phyloP scores from a whole-genome alignment of 1,284 basidiomycete genomes.

The Cutaneotrichosporon spelunceum region DNA sequence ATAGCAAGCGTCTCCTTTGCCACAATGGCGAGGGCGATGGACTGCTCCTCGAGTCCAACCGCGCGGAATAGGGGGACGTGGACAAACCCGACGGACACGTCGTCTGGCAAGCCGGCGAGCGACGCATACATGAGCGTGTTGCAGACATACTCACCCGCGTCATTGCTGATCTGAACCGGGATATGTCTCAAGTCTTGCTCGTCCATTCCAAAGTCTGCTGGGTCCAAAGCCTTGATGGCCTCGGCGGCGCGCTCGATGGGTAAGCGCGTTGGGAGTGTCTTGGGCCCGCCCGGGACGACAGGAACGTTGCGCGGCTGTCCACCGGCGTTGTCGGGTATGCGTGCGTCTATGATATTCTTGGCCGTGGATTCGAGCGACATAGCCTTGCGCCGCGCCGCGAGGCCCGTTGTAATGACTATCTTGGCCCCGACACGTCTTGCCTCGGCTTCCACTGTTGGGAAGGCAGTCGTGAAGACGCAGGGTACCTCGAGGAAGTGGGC shows the following conservation, averaged over 20 bases:
- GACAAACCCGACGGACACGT: conserved; percentile 15
- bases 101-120: conserved; percentile 5
- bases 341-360: conserved; percentile 15
- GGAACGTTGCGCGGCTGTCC: conserved; percentile 11
- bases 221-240: conserved; percentile 2
- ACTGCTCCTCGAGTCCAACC: conserved; percentile 15
- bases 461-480: conserved; percentile 17
- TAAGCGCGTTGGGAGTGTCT: conserved; percentile 12
- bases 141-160: conserved; percentile 24
- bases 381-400: conserved; percentile 12
- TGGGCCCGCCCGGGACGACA: conserved; percentile 9
- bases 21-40: conserved; percentile 16
- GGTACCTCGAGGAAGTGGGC: conserved; percentile 23
- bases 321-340: conserved; percentile 22
- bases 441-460: conserved; percentile 10
- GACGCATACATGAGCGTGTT: conserved; percentile 21
- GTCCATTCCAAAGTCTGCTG: too few relatives aligned
- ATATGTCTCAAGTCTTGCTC: not conserved
- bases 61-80: conserved; percentile 15
- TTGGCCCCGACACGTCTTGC: conserved; percentile 8
- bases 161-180: conserved; percentile 12
- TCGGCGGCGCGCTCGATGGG: conserved; percentile 3
- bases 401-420: conserved; percentile 18
- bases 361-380: conserved; percentile 20
- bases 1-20: conserved; percentile 9